Evolutionary conservation across 768 basidiomycete species (phyloP).

Genomic region (Mycena amicta): DNA sequence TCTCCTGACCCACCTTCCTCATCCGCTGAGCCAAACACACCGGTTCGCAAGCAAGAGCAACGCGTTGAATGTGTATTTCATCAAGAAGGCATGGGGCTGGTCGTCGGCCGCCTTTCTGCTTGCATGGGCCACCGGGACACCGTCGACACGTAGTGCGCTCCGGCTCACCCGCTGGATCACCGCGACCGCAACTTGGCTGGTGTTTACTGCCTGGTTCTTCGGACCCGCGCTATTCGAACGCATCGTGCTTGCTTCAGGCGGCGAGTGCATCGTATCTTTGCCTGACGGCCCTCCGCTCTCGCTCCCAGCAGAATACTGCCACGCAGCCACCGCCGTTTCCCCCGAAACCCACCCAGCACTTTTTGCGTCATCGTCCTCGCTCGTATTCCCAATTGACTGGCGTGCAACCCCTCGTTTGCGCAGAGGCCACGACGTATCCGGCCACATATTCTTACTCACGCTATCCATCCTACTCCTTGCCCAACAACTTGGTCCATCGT

Average conservation of each 20-base stretch:
- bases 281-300: conserved; percentile 56
- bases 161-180: conserved; percentile 56
- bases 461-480: conserved; percentile 77
- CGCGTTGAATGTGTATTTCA: conserved; percentile 80
- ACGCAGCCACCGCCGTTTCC: conserved; percentile 50
- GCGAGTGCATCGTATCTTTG: conserved; percentile 70
- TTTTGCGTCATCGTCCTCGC: conserved; percentile 49
- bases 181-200: conserved; percentile 69
- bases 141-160: conserved; percentile 38
- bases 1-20: conserved; percentile 65
- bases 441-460: conserved; percentile 89
- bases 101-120: conserved; percentile 69
- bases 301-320: conserved; percentile 63
- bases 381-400: conserved; percentile 44
- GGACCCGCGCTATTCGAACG: conserved; percentile 78
- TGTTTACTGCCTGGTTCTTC: conserved; percentile 87
- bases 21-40: conserved; percentile 61
- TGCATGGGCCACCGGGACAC: conserved; percentile 60
- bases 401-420: conserved; percentile 60
- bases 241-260: conserved; percentile 66
- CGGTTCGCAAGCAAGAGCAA: conserved; percentile 86
- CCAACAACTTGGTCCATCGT: conserved; percentile 67
- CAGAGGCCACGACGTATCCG: conserved; percentile 90
- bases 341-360: conserved; percentile 63
- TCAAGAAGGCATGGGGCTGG: conserved; percentile 93